These are phyloP conservation scores for Geranium incanum DNA, from an alignment of 441 rosid genomes.

Conservation along the genomic window DNA sequence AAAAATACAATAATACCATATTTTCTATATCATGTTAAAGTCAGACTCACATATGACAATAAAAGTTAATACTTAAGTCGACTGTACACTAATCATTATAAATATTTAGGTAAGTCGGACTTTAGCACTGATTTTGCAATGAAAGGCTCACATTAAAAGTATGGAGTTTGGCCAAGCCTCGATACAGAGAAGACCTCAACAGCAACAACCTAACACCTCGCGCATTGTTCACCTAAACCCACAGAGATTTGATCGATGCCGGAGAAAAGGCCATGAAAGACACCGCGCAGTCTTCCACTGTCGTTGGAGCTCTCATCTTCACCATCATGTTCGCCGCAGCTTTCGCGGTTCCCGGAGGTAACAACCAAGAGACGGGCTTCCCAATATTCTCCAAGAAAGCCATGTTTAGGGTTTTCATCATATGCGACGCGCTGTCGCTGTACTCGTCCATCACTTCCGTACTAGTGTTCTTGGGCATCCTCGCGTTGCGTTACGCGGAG, in stretches of 20 bases:
- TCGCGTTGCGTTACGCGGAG: neutral
- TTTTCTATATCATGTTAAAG: too few relatives aligned
- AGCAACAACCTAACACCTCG: neutral
- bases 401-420: neutral
- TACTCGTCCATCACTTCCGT: neutral
- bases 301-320: neutral
- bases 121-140: too few relatives aligned
- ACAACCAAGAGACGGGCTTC: neutral
- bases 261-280: neutral
- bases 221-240: neutral
- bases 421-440: neutral
- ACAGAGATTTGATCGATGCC: neutral
- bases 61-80: too few relatives aligned
- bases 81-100: too few relatives aligned
- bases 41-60: too few relatives aligned
- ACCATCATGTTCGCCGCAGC: neutral
- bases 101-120: too few relatives aligned
- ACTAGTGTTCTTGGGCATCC: neutral
- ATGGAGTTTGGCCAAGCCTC: neutral
- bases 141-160: neutral
- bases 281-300: neutral
- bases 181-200: neutral
- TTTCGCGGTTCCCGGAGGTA: neutral
- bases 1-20: too few relatives aligned
- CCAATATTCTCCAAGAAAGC: neutral